A percentile compares a stretch with the other conserved stretches of the same genome.
phyloP scores from a whole-genome alignment of 352 stramenopile species.

The Globisporangium ultimum region DNA sequence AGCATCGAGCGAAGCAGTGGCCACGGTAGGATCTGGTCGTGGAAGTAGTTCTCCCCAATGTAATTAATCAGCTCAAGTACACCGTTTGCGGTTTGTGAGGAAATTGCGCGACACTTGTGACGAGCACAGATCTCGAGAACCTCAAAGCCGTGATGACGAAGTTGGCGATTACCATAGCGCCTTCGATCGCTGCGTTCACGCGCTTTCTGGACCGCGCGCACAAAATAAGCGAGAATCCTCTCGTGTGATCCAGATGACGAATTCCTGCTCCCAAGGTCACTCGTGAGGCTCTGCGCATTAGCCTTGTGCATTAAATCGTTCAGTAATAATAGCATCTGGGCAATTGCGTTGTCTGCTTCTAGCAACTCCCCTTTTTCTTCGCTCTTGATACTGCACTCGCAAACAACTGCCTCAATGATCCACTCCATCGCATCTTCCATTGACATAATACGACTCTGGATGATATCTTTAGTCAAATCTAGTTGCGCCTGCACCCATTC shows the following conservation, averaged over 20 bases:
- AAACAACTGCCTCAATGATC: slow-evolving; percentile 12
- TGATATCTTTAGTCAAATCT: slow-evolving; percentile 4
- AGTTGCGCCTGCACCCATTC: slow-evolving; percentile 11
- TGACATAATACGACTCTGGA: neutral
- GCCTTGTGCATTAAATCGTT: slow-evolving; percentile 15
- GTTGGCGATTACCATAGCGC: neutral
- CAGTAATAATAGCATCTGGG: slow-evolving; percentile 9
- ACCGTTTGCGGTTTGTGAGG: neutral
- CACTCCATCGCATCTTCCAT: slow-evolving; percentile 10
- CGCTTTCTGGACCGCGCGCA: neutral
- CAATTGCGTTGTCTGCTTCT: neutral
- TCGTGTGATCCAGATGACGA: neutral
- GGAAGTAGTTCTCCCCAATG: slow-evolving; percentile 4
- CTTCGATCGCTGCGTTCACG: neutral
- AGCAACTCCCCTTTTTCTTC: neutral
- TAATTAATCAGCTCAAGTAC: slow-evolving; percentile 2
- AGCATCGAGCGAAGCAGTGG: slow-evolving; percentile 4
- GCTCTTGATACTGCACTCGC: neutral
- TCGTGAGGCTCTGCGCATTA: neutral
- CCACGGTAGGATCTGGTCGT: slow-evolving; percentile 6
- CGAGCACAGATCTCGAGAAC: slow-evolving; percentile 13
- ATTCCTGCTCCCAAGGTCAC: neutral
- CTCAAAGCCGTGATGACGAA: slow-evolving; percentile 16
- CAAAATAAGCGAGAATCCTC: slow-evolving; percentile 6
- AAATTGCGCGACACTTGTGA: neutral